phyloP scores from a whole-genome alignment of 768 basidiomycete genomes.

The Termitomyces sp. region DNA sequence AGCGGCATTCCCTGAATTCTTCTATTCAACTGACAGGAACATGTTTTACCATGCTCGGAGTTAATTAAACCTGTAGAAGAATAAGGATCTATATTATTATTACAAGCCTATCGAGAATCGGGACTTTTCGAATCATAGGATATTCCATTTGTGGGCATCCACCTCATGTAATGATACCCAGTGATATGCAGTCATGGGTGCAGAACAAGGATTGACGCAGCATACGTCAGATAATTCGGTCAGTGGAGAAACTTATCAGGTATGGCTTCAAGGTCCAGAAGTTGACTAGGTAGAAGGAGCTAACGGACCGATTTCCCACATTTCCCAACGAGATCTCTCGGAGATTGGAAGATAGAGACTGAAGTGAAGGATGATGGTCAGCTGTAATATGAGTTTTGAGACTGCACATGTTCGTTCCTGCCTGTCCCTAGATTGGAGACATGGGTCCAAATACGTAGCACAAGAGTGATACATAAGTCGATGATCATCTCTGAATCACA shows the following conservation, averaged over 20 bases:
- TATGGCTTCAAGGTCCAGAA: not conserved
- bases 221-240: not conserved
- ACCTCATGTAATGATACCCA: not conserved
- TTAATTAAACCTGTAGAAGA: not conserved
- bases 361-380: not conserved
- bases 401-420: not conserved
- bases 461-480: not conserved
- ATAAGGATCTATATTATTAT: not conserved
- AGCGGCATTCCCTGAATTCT: not conserved
- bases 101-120: not conserved
- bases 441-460: not conserved
- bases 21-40: not conserved
- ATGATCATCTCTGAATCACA: not conserved
- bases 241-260: not conserved
- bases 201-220: not conserved
- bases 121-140: not conserved
- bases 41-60: not conserved
- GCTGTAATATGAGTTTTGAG: not conserved
- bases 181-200: not conserved
- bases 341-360: not conserved
- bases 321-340: not conserved
- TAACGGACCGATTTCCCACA: not conserved
- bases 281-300: not conserved
- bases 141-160: not conserved
- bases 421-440: not conserved